These are phyloP conservation scores for Kwoniella mangroviensis DNA, from an alignment of 768 basidiomycete species.

Conservation along the genomic window DNA sequence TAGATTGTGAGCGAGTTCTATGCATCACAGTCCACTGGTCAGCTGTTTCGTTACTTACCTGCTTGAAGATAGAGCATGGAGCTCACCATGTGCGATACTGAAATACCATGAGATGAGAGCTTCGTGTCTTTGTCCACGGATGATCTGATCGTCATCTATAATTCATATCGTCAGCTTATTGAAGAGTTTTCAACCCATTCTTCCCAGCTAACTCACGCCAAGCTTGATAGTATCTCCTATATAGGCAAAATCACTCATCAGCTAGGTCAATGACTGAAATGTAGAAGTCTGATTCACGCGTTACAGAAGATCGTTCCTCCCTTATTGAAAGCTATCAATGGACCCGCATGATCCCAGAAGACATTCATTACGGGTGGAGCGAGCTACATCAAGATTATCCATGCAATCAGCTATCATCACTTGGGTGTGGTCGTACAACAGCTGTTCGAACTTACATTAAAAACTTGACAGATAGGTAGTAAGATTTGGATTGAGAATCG, in stretches of 20 bases:
- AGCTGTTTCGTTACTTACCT: background rate
- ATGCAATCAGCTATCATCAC: background rate
- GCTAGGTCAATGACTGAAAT: background rate
- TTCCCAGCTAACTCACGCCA: conserved; percentile 71
- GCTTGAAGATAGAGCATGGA: background rate
- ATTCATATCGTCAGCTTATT: conserved; percentile 67
- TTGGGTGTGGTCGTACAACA: background rate
- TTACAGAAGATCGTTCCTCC: conserved; percentile 87
- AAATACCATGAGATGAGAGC: conserved; percentile 92
- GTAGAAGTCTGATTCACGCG: conserved; percentile 31
- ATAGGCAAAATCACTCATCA: background rate
- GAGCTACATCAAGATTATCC: conserved; percentile 57
- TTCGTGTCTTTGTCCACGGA: conserved; percentile 63
- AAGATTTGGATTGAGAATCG: conserved; percentile 74
- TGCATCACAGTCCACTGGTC: background rate
- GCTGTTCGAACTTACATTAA: conserved; percentile 58
- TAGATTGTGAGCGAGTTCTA: conserved; percentile 45
- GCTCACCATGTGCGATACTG: conserved; percentile 75
- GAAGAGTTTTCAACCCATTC: too few relatives aligned
- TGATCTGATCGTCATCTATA: conserved; percentile 73
- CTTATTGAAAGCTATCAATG: conserved; percentile 90
- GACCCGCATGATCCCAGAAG: conserved; percentile 80
- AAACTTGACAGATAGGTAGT: conserved; percentile 69
- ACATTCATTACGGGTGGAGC: conserved; percentile 77
- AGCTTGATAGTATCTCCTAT: conserved; percentile 74